Evolutionary conservation across 768 basidiomycete genomes (phyloP).

Genomic region (Nidularia pulvinata): DNA sequence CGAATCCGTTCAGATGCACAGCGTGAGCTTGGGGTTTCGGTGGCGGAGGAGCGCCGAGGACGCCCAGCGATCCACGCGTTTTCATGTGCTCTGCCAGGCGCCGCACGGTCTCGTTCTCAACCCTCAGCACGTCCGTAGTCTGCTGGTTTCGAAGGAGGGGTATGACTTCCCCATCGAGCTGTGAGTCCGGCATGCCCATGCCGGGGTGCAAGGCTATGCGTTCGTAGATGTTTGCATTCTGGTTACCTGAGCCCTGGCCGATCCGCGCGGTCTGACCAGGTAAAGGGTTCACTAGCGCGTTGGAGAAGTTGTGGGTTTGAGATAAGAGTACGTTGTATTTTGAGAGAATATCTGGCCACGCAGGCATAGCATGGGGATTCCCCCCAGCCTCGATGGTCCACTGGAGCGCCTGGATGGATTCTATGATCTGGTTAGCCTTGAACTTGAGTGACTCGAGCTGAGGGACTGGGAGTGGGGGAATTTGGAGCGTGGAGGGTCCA

Average conservation of each 20-base stretch:
- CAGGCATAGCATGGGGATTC: constrained; percentile 59
- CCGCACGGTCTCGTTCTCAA: constrained; percentile 73
- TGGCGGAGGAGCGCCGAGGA: constrained; percentile 32
- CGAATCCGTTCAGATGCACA: constrained; percentile 5
- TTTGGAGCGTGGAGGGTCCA: neutral
- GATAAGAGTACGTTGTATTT: constrained; percentile 87
- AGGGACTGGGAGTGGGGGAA: constrained; percentile 48
- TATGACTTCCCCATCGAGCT: constrained; percentile 73
- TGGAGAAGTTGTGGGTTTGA: constrained; percentile 79
- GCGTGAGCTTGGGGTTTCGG: constrained; percentile 22
- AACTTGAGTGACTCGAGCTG: constrained; percentile 79
- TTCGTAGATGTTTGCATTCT: constrained; percentile 48
- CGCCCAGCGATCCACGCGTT: constrained; percentile 53
- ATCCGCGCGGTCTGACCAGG: constrained; percentile 16
- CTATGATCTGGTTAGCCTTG: constrained; percentile 78
- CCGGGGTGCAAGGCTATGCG: constrained; percentile 70
- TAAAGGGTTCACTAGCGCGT: constrained; percentile 47
- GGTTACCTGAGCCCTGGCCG: constrained; percentile 4
- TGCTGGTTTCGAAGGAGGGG: constrained; percentile 80
- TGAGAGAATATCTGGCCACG: constrained; percentile 86
- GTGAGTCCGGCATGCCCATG: constrained; percentile 54
- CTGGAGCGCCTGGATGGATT: constrained; percentile 68
- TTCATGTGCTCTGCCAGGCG: constrained; percentile 67
- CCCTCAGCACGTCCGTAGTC: constrained; percentile 70
- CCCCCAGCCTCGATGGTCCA: constrained; percentile 61